phyloP scores from a whole-genome alignment of 1,284 basidiomycete species.

The Leccinum subfulvum region DNA sequence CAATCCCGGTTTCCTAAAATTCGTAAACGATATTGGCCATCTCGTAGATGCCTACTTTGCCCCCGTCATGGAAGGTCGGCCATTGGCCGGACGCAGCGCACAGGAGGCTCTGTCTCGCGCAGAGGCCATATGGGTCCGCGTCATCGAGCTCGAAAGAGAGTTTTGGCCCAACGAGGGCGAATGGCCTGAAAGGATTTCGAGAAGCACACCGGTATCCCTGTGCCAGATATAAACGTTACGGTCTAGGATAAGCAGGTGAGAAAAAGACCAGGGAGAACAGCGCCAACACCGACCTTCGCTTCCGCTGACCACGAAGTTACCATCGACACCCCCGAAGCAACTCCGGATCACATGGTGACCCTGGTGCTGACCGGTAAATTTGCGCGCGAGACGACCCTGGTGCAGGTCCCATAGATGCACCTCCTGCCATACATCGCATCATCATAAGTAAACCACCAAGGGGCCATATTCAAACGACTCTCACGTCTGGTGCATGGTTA shows the following conservation, averaged over 20 bases:
- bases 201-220: conserved; percentile 75
- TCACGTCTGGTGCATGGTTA: conserved; percentile 83
- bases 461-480: conserved; percentile 31
- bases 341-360: conserved; percentile 83
- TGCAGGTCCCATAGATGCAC: conserved; percentile 85
- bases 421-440: conserved; percentile 53
- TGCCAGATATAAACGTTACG: conserved; percentile 95
- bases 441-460: conserved; percentile 8
- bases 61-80: conserved; percentile 13
- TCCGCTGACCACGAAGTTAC: conserved; percentile 89
- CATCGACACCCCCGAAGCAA: conserved; percentile 91
- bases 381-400: conserved; percentile 67
- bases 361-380: conserved; percentile 82
- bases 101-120: conserved; percentile 32
- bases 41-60: conserved; percentile 48
- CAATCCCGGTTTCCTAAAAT: conserved; percentile 55
- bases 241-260: conserved; percentile 49
- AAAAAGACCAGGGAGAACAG: not conserved
- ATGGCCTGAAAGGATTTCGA: conserved; percentile 86
- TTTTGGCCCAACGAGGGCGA: conserved; percentile 53
- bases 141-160: conserved; percentile 56
- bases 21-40: conserved; percentile 54
- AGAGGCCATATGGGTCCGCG: conserved; percentile 56
- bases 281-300: conserved; percentile 75
- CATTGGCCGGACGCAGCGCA: conserved; percentile 8